phyloP scores from a whole-genome alignment of 345 rosid genomes.

The Hypericum perforatum region DNA sequence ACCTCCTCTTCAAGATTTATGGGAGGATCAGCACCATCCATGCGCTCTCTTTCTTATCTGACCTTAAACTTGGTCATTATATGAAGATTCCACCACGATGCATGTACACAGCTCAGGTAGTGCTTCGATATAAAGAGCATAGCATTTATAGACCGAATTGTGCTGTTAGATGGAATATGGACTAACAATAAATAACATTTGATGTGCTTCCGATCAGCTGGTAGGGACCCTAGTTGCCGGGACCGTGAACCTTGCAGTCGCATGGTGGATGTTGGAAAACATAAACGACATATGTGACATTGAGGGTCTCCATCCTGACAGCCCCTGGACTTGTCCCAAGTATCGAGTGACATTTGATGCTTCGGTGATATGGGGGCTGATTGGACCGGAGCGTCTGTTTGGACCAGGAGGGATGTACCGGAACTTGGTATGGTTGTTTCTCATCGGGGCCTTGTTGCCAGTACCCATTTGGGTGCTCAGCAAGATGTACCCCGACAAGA shows the following conservation, averaged over 20 bases:
- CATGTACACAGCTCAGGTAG: slow-evolving; percentile 93
- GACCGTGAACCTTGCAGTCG: slow-evolving; percentile 74
- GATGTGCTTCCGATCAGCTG: slow-evolving; percentile 27
- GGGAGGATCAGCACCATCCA: slow-evolving; percentile 93
- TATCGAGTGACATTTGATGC: slow-evolving; percentile 94
- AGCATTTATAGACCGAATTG: too few relatives aligned
- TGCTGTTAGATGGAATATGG: too few relatives aligned
- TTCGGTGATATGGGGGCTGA: slow-evolving; percentile 95
- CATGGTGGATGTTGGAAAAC: slow-evolving; percentile 99
- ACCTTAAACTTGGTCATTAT: slow-evolving; percentile 97
- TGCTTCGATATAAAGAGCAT: background rate
- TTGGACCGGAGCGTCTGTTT: slow-evolving; percentile 74
- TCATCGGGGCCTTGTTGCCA: slow-evolving; percentile 84
- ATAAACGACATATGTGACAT: slow-evolving; percentile 80
- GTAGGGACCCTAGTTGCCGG: slow-evolving; percentile 83
- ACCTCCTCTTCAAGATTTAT: slow-evolving; percentile 87
- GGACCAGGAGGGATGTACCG: slow-evolving; percentile 92
- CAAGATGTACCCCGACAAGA: slow-evolving; percentile 81
- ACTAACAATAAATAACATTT: too few relatives aligned
- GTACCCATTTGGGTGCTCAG: slow-evolving; percentile 81
- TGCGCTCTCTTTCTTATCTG: slow-evolving; percentile 92
- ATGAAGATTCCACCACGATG: slow-evolving; percentile 98
- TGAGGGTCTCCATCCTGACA: slow-evolving; percentile 55
- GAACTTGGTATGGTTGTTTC: slow-evolving; percentile 91
- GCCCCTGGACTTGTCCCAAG: slow-evolving; percentile 99